Percentiles rank a stretch among this genome's conserved stretches.
phyloP scores from a whole-genome alignment of 2,329 filamentous ascomycete genomes.

The Apiospora arundinis region DNA sequence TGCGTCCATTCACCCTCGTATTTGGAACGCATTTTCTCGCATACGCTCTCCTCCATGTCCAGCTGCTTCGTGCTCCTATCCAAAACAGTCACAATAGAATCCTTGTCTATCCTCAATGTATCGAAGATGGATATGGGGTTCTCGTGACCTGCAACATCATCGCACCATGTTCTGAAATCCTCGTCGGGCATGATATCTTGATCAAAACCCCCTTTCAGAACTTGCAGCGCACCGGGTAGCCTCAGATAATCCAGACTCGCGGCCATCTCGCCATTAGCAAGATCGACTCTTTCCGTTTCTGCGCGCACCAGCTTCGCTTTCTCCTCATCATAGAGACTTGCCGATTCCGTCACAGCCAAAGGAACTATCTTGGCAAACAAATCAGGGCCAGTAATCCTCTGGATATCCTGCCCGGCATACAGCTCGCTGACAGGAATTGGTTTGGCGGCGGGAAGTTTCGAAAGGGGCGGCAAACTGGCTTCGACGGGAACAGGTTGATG shows the following conservation, averaged over 20 bases:
- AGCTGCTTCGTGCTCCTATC: constrained; percentile 86
- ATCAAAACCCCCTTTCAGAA: constrained; percentile 91
- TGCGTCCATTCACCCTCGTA: constrained; percentile 97
- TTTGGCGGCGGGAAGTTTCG: constrained; percentile 93
- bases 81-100: constrained; percentile 72
- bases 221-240: constrained; percentile 85
- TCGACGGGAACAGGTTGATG: constrained; percentile 90
- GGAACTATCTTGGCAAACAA: constrained; percentile 97
- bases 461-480: constrained; percentile 78
- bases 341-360: constrained; percentile 93
- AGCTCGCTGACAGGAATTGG: constrained; percentile 96
- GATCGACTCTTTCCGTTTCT: constrained; percentile 91
- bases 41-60: constrained; percentile 97
- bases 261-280: constrained; percentile 93
- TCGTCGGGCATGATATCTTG: constrained; percentile 88
- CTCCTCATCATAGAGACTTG: constrained; percentile 96
- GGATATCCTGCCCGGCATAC: constrained; percentile 96
- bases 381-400: constrained; percentile 94
- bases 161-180: constrained; percentile 93
- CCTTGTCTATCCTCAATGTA: constrained; percentile 77
- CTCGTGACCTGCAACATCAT: constrained; percentile 86
- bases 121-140: constrained; percentile 82
- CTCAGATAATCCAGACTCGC: constrained; percentile 93
- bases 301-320: constrained; percentile 95
- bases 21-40: constrained; percentile 98